These are phyloP conservation scores for Exidia glandulosa DNA, from an alignment of 768 basidiomycete genomes.

Conservation along the genomic window DNA sequence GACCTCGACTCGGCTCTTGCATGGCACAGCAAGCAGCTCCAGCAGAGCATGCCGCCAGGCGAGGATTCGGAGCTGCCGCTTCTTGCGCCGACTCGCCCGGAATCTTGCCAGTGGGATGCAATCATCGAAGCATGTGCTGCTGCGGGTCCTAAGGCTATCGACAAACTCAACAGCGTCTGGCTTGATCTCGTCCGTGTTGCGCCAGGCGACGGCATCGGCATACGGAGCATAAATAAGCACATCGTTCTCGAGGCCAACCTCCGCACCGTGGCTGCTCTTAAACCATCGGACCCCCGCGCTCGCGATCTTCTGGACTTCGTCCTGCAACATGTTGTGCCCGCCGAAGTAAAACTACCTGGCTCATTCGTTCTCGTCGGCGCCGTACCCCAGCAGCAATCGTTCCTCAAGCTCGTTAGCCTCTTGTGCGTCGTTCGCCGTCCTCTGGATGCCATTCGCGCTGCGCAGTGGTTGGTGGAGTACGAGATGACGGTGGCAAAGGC, in stretches of 20 bases:
- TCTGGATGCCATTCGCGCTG: background rate
- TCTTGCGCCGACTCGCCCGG: constrained; percentile 38
- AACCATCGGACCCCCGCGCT: background rate
- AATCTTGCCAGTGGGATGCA: constrained; percentile 40
- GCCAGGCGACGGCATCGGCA: constrained; percentile 21
- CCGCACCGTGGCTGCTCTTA: background rate
- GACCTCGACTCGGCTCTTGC: constrained; percentile 52
- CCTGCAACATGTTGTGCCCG: constrained; percentile 8
- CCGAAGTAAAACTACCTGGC: background rate
- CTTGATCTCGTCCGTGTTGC: constrained; percentile 26
- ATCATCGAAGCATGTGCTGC: constrained; percentile 48
- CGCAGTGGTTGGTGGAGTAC: background rate
- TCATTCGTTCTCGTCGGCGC: background rate
- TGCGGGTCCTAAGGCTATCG: constrained; percentile 27
- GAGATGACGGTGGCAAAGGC: background rate
- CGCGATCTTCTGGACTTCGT: constrained; percentile 19
- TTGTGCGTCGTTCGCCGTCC: constrained; percentile 7
- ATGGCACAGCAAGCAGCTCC: constrained; percentile 63
- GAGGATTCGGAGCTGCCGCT: constrained; percentile 32
- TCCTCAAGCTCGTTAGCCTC: constrained; percentile 11
- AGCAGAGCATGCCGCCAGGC: constrained; percentile 22
- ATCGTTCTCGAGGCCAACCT: constrained; percentile 36
- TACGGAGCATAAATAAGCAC: constrained; percentile 28
- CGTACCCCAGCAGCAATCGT: background rate
- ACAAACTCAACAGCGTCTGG: constrained; percentile 48